Conservation (phyloP, 2,329 filamentous ascomycete species). For the Exserohilum turcica region DNA sequence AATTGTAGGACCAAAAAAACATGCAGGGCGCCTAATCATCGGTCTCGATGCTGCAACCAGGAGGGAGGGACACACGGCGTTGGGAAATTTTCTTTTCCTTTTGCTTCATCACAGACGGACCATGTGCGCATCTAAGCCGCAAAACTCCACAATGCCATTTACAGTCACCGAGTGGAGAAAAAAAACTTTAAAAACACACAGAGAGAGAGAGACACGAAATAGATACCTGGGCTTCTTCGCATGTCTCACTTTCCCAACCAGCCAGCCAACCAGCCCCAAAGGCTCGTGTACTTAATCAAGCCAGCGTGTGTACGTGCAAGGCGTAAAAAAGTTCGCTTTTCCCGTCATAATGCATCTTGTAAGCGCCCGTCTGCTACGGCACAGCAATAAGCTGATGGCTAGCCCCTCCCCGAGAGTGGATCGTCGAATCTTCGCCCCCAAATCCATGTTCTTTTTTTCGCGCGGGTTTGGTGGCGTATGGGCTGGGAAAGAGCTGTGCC, state of each 20-base stretch:
- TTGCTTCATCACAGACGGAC: too few species aligned
- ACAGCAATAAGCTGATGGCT: constrained; percentile 1
- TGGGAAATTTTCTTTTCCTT: too few species aligned
- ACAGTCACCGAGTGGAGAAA: too few species aligned
- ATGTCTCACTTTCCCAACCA: constrained; percentile 13
- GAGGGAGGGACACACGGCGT: neutral
- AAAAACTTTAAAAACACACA: too few species aligned
- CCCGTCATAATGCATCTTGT: neutral
- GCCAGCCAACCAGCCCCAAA: constrained; percentile 3
- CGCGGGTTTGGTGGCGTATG: constrained; percentile 11
- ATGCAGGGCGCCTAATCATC: constrained; percentile 1
- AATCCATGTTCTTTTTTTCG: constrained; percentile 2
- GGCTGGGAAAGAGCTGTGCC: constrained; percentile 3
- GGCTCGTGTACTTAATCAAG: constrained; percentile 1
- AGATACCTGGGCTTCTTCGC: neutral
- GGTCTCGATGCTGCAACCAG: constrained; percentile 4
- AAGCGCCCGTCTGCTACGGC: constrained; percentile 12
- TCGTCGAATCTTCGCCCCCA: neutral
- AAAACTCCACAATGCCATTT: too few species aligned
- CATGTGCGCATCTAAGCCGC: too few species aligned
- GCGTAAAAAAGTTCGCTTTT: constrained; percentile 5
- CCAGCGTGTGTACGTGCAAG: constrained; percentile 4
- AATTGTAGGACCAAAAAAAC: too few species aligned
- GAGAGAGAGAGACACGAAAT: too few species aligned
- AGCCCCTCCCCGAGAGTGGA: constrained; percentile 3